Evolutionary conservation across 805 yeast species (phyloP).

Genomic region (Metschnikowia lachancei): DNA sequence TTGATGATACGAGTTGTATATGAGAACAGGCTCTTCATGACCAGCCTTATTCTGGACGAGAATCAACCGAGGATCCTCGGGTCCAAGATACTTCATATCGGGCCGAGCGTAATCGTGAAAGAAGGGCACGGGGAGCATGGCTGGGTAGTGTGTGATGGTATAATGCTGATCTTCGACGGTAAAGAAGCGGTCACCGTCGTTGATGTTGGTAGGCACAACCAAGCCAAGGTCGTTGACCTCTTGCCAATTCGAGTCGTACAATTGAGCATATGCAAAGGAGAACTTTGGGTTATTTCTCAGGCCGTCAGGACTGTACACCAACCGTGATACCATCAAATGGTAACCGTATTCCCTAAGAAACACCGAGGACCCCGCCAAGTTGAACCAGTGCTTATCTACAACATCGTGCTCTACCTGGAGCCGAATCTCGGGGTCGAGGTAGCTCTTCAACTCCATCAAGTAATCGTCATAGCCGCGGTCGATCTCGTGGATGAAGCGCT

Average conservation of each 20-base stretch:
- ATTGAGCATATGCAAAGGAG: slow-evolving; percentile 22
- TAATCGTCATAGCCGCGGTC: slow-evolving; percentile 12
- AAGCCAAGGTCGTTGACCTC: slow-evolving; percentile 23
- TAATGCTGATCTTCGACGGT: slow-evolving; percentile 5
- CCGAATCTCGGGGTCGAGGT: slow-evolving; percentile 13
- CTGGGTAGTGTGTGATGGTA: slow-evolving; percentile 11
- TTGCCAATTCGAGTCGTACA: slow-evolving; percentile 23
- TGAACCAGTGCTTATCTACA: slow-evolving; percentile 19
- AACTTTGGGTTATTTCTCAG: slow-evolving; percentile 18
- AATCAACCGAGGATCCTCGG: slow-evolving; percentile 51
- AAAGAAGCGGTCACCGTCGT: slow-evolving; percentile 7
- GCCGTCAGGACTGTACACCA: slow-evolving; percentile 19
- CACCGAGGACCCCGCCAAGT: slow-evolving; percentile 24
- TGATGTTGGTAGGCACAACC: slow-evolving; percentile 24
- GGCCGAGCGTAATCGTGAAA: slow-evolving; percentile 15
- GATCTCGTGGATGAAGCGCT: slow-evolving; percentile 7
- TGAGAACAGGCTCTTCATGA: slow-evolving; percentile 45
- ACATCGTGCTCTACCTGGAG: slow-evolving; percentile 10
- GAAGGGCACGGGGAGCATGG: slow-evolving; percentile 14
- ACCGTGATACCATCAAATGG: slow-evolving; percentile 24
- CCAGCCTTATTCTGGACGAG: slow-evolving; percentile 33
- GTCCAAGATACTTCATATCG: slow-evolving; percentile 35
- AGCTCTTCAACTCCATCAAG: slow-evolving; percentile 9
- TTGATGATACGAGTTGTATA: slow-evolving; percentile 37
- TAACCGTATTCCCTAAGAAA: slow-evolving; percentile 22